Evolutionary conservation across 176 grass and related monocot genomes (phyloP).

Genomic region (Aegilops tauschii): DNA sequence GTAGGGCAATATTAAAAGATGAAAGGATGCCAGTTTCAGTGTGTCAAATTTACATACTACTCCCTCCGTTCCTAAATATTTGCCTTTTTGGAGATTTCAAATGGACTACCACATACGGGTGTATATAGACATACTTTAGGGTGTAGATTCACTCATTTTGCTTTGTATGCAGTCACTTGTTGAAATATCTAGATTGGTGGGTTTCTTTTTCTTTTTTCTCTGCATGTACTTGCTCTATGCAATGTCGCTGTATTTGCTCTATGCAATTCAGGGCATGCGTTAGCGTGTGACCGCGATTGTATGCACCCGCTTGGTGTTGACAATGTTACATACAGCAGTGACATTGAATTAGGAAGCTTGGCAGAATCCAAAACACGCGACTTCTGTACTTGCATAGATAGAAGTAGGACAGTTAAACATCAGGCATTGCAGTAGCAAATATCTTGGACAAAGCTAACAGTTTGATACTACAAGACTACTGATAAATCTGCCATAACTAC

Average conservation of each 20-base stretch:
- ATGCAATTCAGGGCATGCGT: background rate
- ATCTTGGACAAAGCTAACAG: constrained; percentile 10
- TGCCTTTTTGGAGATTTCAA: too few species aligned
- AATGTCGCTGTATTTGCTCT: background rate
- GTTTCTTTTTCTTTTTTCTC: background rate
- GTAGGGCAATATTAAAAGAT: background rate
- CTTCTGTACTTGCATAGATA: background rate
- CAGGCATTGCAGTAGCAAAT: background rate
- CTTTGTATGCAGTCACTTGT: too few species aligned
- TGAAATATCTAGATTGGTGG: background rate
- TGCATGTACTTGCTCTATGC: too few species aligned
- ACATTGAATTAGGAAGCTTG: background rate
- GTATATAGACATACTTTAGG: too few species aligned
- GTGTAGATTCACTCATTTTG: too few species aligned
- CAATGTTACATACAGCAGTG: background rate
- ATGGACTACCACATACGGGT: too few species aligned
- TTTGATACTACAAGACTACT: background rate
- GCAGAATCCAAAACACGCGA: background rate
- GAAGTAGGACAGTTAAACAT: background rate
- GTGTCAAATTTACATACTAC: background rate
- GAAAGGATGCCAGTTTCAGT: background rate
- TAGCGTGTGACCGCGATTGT: too few species aligned
- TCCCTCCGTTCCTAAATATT: too few species aligned
- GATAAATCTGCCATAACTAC: background rate
- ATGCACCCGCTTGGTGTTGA: background rate